phyloP scores from a whole-genome alignment of 495 filamentous ascomycete species.

The Podospora appendiculata region DNA sequence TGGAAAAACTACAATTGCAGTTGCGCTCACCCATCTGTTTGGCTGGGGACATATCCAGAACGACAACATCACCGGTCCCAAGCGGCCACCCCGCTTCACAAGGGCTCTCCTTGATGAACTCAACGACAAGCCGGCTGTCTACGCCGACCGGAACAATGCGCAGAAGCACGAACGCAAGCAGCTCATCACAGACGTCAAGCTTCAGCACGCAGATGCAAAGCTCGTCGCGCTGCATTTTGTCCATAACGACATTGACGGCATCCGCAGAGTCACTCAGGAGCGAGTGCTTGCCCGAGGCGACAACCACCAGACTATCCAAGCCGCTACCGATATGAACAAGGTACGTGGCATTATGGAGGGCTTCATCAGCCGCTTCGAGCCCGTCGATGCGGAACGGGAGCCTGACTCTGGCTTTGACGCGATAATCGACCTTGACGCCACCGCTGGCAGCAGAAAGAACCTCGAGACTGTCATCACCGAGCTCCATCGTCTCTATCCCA shows the following conservation, averaged over 20 bases:
- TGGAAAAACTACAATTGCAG: slow-evolving; percentile 88
- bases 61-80: slow-evolving; percentile 81
- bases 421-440: slow-evolving; percentile 77
- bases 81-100: slow-evolving; percentile 66
- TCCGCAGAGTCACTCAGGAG: slow-evolving; percentile 65
- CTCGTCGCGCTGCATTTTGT: slow-evolving; percentile 92
- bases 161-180: slow-evolving; percentile 79
- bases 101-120: slow-evolving; percentile 55
- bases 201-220: slow-evolving; percentile 49
- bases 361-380: slow-evolving; percentile 81
- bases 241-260: slow-evolving; percentile 62
- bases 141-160: slow-evolving; percentile 93
- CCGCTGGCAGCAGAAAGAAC: slow-evolving; percentile 69
- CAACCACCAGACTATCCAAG: slow-evolving; percentile 96
- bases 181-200: slow-evolving; percentile 68
- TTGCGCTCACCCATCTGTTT: slow-evolving; percentile 78
- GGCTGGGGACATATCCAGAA: slow-evolving; percentile 94
- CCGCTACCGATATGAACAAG: slow-evolving; percentile 56
- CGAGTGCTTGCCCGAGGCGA: slow-evolving; percentile 82
- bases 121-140: slow-evolving; percentile 57
- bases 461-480: slow-evolving; percentile 70
- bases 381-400: slow-evolving; percentile 48
- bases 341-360: slow-evolving; percentile 90
- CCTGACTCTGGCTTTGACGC: slow-evolving; percentile 76
- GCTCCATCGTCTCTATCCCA: slow-evolving; percentile 65